phyloP scores from a whole-genome alignment of 2,329 filamentous ascomycete genomes.

The Nothomitra cinnamomea region DNA sequence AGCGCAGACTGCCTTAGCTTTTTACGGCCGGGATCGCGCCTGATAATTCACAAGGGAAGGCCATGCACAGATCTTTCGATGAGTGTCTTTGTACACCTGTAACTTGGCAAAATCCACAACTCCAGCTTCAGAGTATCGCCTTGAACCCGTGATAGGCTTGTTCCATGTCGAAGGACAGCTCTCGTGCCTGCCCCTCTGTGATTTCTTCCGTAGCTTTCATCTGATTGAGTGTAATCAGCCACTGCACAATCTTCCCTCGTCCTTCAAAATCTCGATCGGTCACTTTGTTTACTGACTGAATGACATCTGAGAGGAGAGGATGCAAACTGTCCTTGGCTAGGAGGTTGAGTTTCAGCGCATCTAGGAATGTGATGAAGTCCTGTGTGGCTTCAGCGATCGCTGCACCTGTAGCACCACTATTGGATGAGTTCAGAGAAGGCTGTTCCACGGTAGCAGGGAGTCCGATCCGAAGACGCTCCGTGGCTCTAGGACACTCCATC shows the following conservation, averaged over 20 bases:
- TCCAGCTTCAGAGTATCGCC: conserved; percentile 41
- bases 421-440: conserved; percentile 26
- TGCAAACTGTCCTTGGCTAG: conserved; percentile 94
- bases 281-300: conserved; percentile 93
- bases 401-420: conserved; percentile 32
- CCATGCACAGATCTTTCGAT: too few species aligned
- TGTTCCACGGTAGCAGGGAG: conserved; percentile 69
- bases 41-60: too few species aligned
- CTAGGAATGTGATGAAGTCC: conserved; percentile 96
- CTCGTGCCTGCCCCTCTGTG: conserved; percentile 68
- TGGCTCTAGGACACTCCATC: conserved; percentile 89
- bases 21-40: too few species aligned
- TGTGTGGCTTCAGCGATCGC: conserved; percentile 84
- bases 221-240: conserved; percentile 92
- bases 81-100: too few species aligned
- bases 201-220: conserved; percentile 93
- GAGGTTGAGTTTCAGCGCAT: conserved; percentile 82
- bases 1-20: too few species aligned
- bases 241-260: conserved; percentile 93
- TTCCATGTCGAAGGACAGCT: conserved; percentile 86
- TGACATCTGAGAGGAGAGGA: conserved; percentile 83
- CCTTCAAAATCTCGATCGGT: conserved; percentile 90
- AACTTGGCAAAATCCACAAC: not conserved
- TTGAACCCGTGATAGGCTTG: conserved; percentile 92
- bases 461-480: conserved; percentile 79